phyloP scores from a whole-genome alignment of 2,329 filamentous ascomycete genomes.

The Paramyrothecium roridum region DNA sequence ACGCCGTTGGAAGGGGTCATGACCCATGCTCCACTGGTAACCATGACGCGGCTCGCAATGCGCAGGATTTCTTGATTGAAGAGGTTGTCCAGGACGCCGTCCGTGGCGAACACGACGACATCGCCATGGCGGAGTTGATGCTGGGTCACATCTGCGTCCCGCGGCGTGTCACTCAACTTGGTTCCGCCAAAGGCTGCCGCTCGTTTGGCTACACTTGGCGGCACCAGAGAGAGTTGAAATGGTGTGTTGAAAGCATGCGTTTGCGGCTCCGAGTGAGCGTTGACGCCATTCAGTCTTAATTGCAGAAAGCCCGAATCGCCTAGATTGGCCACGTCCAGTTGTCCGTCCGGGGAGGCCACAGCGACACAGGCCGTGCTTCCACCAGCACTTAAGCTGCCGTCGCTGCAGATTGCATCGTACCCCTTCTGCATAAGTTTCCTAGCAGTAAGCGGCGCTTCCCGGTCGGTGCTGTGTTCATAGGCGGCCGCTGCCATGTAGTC shows the following conservation, averaged over 20 bases:
- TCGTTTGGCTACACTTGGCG: constrained; percentile 73
- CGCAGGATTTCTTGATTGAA: constrained; percentile 85
- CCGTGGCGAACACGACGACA: constrained; percentile 88
- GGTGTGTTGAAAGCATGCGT: constrained; percentile 98
- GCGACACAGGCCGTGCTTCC: constrained; percentile 93
- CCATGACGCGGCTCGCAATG: constrained; percentile 76
- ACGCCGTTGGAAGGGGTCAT: constrained; percentile 57
- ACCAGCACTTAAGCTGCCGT: constrained; percentile 72
- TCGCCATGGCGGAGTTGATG: constrained; percentile 84
- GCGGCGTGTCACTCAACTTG: constrained; percentile 78
- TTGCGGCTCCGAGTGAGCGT: constrained; percentile 79
- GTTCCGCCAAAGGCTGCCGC: constrained; percentile 80
- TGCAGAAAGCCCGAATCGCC: constrained; percentile 94
- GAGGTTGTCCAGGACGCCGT: constrained; percentile 95
- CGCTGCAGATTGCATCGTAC: constrained; percentile 77
- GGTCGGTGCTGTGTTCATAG: constrained; percentile 47
- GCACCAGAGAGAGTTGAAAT: constrained; percentile 88
- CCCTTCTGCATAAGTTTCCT: constrained; percentile 74
- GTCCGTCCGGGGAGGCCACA: constrained; percentile 68
- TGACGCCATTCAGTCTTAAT: constrained; percentile 79
- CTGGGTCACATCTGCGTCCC: constrained; percentile 76
- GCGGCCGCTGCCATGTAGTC: constrained; percentile 85
- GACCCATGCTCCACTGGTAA: constrained; percentile 70
- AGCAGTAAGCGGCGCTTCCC: constrained; percentile 48
- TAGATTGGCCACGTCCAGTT: constrained; percentile 84